These are phyloP conservation scores for Isatis lusitanica DNA, from an alignment of 441 rosid genomes.

Conservation along the genomic window DNA sequence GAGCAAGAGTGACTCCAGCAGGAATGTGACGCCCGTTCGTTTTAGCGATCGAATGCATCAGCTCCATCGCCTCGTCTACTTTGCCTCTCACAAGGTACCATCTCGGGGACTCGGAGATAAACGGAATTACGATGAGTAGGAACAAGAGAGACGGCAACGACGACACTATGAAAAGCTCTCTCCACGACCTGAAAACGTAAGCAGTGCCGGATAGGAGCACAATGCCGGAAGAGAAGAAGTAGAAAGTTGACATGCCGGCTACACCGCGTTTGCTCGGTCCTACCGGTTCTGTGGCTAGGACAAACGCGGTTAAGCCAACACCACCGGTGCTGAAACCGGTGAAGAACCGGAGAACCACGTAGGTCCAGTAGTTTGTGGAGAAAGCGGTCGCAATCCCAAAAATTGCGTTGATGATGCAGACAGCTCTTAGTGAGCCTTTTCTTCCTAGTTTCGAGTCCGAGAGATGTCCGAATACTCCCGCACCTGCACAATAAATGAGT, in stretches of 20 bases:
- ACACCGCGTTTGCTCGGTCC: constrained; percentile 79
- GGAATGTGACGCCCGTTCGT: constrained; percentile 58
- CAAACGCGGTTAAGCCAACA: constrained; percentile 78
- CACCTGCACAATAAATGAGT: constrained; percentile 51
- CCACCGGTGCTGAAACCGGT: constrained; percentile 94
- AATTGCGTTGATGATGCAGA: constrained; percentile 64
- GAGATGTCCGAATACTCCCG: constrained; percentile 84
- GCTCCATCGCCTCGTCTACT: constrained; percentile 60
- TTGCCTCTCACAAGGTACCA: constrained; percentile 88
- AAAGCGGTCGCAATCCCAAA: constrained; percentile 75
- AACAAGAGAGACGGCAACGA: constrained; percentile 74
- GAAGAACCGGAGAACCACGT: constrained; percentile 60
- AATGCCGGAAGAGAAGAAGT: constrained; percentile 82
- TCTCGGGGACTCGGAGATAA: constrained; percentile 80
- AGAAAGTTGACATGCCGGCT: constrained; percentile 93
- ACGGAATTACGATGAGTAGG: constrained; percentile 58
- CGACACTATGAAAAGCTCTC: constrained; percentile 65
- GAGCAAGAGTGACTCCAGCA: constrained; percentile 52
- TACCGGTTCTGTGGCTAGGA: constrained; percentile 76
- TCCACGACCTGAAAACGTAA: constrained; percentile 67
- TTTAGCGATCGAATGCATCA: constrained; percentile 62
- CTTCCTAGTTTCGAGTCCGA: constrained; percentile 85
- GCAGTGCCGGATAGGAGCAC: constrained; percentile 64
- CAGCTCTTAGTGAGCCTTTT: constrained; percentile 77
- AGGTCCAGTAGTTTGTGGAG: constrained; percentile 63